A percentile compares a stretch with the other conserved stretches of the same genome.
phyloP scores from a whole-genome alignment of 2,329 filamentous ascomycete species.

The Sporothrix dimorphospora region DNA sequence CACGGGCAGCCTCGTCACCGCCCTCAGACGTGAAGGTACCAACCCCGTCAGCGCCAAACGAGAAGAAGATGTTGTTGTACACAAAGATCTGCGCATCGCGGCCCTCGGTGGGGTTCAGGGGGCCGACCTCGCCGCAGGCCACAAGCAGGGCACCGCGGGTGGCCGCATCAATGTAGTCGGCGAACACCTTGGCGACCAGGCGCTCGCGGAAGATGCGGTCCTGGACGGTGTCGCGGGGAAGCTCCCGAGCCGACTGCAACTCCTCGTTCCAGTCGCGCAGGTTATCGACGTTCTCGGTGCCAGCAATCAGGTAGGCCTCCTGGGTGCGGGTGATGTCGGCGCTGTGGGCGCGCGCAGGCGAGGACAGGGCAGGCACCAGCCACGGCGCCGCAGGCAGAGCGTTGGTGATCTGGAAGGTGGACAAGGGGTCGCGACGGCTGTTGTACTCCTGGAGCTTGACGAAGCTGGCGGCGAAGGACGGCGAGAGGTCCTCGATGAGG shows the following conservation, averaged over 20 bases:
- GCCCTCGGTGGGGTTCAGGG: constrained; percentile 91
- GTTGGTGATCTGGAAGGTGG: constrained; percentile 95
- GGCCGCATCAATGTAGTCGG: constrained; percentile 96
- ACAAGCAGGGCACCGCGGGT: constrained; percentile 90
- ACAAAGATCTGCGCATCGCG: constrained; percentile 97
- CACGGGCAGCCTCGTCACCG: constrained; percentile 91
- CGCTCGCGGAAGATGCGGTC: constrained; percentile 95
- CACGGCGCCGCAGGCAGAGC: constrained; percentile 90
- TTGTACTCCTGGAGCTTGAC: constrained; percentile 80
- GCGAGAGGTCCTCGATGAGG: constrained; percentile 76
- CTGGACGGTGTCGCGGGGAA: constrained; percentile 91
- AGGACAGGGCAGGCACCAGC: constrained; percentile 74
- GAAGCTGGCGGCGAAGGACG: constrained; percentile 79
- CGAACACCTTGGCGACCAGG: constrained; percentile 91
- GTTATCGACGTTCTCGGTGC: constrained; percentile 91
- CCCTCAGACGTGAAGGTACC: constrained; percentile 96
- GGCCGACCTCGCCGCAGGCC: constrained; percentile 87
- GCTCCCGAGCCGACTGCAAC: constrained; percentile 93
- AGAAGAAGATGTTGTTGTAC: constrained; percentile 99
- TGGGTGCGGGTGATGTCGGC: constrained; percentile 87
- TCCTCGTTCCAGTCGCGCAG: constrained; percentile 99
- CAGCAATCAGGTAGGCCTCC: constrained; percentile 87
- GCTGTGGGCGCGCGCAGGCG: constrained; percentile 69
- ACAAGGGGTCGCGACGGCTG: constrained; percentile 81
- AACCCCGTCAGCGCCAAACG: constrained; percentile 94